Evolutionary conservation across 1,284 basidiomycete species (phyloP).

Genomic region (Naganishia sp.): DNA sequence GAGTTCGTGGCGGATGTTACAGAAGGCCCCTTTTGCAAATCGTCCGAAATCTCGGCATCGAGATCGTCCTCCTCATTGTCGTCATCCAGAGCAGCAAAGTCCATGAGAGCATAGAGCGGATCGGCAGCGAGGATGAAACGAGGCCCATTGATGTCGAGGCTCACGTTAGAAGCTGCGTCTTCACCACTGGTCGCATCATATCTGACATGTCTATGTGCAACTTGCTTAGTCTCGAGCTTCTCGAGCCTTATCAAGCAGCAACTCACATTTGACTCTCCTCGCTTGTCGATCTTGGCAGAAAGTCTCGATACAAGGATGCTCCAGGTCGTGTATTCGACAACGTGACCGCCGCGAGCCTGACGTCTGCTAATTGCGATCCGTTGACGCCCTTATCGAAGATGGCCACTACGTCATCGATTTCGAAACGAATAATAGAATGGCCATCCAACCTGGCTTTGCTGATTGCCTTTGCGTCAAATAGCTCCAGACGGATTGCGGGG

Average conservation of each 20-base stretch:
- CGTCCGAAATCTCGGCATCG: conserved; percentile 40
- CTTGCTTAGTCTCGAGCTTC: background rate
- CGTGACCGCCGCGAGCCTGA: conserved; percentile 85
- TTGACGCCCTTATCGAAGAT: conserved; percentile 82
- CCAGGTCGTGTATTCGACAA: conserved; percentile 85
- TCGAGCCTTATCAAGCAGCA: background rate
- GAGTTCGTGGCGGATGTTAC: conserved; percentile 28
- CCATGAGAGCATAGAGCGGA: conserved; percentile 82
- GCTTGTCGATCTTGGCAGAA: conserved; percentile 87
- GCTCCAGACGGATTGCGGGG: conserved; percentile 77
- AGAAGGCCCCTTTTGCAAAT: conserved; percentile 24
- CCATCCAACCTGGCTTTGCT: conserved; percentile 66
- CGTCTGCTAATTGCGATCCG: conserved; percentile 80
- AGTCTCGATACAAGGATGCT: conserved; percentile 85
- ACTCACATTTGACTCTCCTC: conserved; percentile 76
- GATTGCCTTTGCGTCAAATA: conserved; percentile 75
- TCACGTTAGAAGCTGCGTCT: conserved; percentile 61
- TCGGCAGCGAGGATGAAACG: conserved; percentile 92
- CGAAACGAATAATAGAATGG: conserved; percentile 82
- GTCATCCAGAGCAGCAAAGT: conserved; percentile 65
- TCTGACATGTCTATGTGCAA: conserved; percentile 16
- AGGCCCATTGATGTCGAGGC: conserved; percentile 89
- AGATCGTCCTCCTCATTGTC: conserved; percentile 37
- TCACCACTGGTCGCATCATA: conserved; percentile 54
- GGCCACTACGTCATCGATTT: conserved; percentile 75